A percentile compares a stretch with the other conserved stretches of the same genome.
Evolutionary conservation across 2,329 filamentous ascomycete genomes (phyloP).

Genomic region (Tolypocladium tropicale): DNA sequence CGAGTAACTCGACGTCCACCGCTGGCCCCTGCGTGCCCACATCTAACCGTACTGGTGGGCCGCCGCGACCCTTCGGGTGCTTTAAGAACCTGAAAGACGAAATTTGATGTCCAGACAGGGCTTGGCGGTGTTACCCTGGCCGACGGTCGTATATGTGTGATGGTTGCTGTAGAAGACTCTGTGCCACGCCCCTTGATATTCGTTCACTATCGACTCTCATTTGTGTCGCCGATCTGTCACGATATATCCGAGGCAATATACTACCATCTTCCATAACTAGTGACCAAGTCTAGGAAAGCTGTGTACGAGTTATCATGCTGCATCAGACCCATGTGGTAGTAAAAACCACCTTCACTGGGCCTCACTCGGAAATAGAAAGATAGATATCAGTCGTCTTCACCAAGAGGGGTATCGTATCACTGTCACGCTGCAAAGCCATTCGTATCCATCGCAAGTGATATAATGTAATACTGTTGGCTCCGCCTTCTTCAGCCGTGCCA

Average conservation of each 20-base stretch:
- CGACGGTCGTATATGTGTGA: too few species aligned
- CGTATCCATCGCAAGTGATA: neutral
- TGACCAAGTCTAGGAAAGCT: too few species aligned
- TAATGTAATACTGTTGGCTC: neutral
- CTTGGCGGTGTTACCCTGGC: neutral
- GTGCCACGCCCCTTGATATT: neutral
- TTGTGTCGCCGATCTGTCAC: neutral
- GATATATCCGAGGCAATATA: neutral
- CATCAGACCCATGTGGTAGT: too few species aligned
- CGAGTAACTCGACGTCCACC: too few species aligned
- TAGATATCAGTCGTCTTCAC: neutral
- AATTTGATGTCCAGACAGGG: neutral
- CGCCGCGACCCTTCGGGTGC: neutral
- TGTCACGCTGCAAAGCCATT: neutral
- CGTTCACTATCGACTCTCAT: neutral
- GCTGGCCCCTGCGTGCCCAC: neutral
- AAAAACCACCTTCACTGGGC: neutral
- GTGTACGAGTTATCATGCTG: too few species aligned
- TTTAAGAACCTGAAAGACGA: too few species aligned
- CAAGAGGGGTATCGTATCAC: neutral
- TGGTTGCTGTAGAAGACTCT: neutral
- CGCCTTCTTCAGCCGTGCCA: neutral
- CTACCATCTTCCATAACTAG: neutral
- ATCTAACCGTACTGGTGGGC: neutral
- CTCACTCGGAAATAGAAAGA: too few species aligned